Conservation (phyloP, 352 stramenopile species). For the Pythium phragmiticola region DNA sequence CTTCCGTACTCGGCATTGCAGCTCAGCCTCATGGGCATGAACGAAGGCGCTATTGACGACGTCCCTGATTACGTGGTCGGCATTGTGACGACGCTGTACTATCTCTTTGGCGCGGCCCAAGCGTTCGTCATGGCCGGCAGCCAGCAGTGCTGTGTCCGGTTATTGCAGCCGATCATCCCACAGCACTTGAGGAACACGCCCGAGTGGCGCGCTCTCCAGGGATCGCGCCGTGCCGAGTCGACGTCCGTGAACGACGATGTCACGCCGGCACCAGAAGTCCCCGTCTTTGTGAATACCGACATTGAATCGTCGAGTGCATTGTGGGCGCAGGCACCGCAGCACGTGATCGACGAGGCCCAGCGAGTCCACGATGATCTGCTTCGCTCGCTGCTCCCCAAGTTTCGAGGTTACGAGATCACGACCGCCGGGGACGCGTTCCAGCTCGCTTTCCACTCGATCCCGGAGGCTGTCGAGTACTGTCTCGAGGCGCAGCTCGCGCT, state of each 20-base stretch:
- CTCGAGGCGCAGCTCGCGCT: conserved; percentile 63
- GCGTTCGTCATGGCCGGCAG: conserved; percentile 68
- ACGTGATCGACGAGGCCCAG: conserved; percentile 59
- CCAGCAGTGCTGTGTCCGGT: conserved; percentile 57
- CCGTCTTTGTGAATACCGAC: conserved; percentile 77
- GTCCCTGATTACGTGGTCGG: conserved; percentile 60
- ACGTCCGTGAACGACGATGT: conserved; percentile 31
- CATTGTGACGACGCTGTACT: conserved; percentile 59
- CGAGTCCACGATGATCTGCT: conserved; percentile 67
- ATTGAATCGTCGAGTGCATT: conserved; percentile 76
- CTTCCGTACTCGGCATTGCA: conserved; percentile 65
- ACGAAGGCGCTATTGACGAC: conserved; percentile 36
- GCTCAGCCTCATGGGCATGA: conserved; percentile 42
- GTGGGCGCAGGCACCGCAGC: conserved; percentile 51
- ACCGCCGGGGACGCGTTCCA: conserved; percentile 74
- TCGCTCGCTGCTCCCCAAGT: conserved; percentile 46
- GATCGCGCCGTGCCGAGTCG: conserved; percentile 30
- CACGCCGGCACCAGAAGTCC: conserved; percentile 33
- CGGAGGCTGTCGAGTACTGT: conserved; percentile 63
- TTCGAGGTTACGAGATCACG: conserved; percentile 74
- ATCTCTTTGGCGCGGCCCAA: conserved; percentile 59
- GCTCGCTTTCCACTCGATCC: conserved; percentile 64
- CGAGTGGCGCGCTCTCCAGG: conserved; percentile 33
- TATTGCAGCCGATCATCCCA: conserved; percentile 51
- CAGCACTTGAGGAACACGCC: conserved; percentile 54